phyloP scores from a whole-genome alignment of 352 stramenopile species.

The Phytophthora capsici region DNA sequence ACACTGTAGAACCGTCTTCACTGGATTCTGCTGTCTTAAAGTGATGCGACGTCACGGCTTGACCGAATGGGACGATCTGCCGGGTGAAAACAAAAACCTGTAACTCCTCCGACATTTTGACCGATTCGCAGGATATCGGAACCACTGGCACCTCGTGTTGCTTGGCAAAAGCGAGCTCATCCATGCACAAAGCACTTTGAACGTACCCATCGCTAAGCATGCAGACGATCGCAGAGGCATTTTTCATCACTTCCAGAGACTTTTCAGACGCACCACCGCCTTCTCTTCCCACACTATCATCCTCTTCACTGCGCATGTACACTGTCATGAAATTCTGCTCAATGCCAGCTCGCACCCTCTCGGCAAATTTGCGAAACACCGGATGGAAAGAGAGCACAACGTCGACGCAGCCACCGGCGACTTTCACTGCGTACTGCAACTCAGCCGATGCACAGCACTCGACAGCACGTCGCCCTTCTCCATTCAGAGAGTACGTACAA shows the following conservation, averaged over 20 bases:
- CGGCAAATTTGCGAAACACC: conserved; percentile 63
- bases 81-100: conserved; percentile 82
- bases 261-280: conserved; percentile 32
- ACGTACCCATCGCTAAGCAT: conserved; percentile 77
- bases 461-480: conserved; percentile 59
- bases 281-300: conserved; percentile 35
- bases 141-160: conserved; percentile 71
- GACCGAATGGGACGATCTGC: conserved; percentile 79
- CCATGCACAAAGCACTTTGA: conserved; percentile 70
- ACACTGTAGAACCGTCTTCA: conserved; percentile 23
- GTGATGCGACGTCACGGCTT: conserved; percentile 57
- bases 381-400: conserved; percentile 84
- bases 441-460: conserved; percentile 80
- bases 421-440: conserved; percentile 80
- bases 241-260: conserved; percentile 63
- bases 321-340: conserved; percentile 81
- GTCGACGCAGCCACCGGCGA: conserved; percentile 68
- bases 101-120: conserved; percentile 70
- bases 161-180: conserved; percentile 81
- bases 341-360: conserved; percentile 66
- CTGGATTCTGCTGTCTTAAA: conserved; percentile 29
- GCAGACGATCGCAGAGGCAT: conserved; percentile 74
- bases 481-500: conserved; percentile 63
- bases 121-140: conserved; percentile 68
- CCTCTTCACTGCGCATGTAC: conserved; percentile 61